These are phyloP conservation scores for Cladophialophora psammophila DNA, from an alignment of 2,329 filamentous ascomycete genomes.

Conservation along the genomic window DNA sequence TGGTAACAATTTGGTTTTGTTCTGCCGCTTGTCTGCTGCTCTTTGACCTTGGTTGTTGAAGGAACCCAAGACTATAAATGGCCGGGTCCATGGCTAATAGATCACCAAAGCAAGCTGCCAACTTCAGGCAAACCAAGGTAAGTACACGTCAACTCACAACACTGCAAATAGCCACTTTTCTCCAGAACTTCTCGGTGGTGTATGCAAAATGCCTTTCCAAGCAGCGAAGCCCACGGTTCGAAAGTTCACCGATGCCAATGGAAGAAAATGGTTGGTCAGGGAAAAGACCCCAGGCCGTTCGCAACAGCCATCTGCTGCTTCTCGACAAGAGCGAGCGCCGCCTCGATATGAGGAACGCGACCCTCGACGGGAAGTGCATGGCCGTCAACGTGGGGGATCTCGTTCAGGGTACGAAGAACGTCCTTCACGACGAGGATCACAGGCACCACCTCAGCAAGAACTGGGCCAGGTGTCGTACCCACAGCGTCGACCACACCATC, in stretches of 20 bases:
- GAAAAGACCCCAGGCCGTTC: neutral
- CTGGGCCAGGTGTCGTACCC: neutral
- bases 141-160: neutral
- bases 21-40: neutral
- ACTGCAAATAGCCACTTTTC: neutral
- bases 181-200: neutral
- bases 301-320: neutral
- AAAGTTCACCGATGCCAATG: neutral
- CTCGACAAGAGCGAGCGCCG: neutral
- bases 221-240: neutral
- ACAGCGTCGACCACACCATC: neutral
- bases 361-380: neutral
- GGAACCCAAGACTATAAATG: neutral
- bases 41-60: neutral
- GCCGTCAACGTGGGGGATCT: neutral
- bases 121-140: neutral
- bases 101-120: neutral
- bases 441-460: neutral
- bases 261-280: neutral
- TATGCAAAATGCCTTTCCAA: neutral
- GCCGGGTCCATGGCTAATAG: neutral
- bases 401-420: neutral
- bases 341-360: neutral
- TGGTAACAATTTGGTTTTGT: neutral
- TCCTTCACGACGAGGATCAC: neutral